Evolutionary conservation across 352 stramenopile genomes (phyloP).

Genomic region (Bremia lactucae): DNA sequence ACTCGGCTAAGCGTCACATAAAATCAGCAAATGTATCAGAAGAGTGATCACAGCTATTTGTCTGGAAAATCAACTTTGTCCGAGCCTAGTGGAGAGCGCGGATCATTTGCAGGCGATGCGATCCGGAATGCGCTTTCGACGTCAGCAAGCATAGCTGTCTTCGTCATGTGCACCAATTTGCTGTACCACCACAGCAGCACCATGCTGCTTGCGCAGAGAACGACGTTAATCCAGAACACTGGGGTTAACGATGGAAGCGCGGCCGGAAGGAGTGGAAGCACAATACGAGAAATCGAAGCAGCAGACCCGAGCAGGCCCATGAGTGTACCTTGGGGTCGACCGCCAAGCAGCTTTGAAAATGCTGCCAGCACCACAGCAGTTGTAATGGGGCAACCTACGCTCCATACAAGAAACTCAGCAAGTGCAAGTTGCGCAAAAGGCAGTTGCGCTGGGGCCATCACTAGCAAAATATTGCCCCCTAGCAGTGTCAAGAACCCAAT

Average conservation of each 20-base stretch:
- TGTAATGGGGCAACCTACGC: slow-evolving; percentile 67
- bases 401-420: slow-evolving; percentile 70
- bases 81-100: slow-evolving; percentile 30
- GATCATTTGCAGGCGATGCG: slow-evolving; percentile 16
- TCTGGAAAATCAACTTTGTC: slow-evolving; percentile 26
- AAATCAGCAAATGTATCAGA: too few relatives aligned
- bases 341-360: slow-evolving; percentile 69
- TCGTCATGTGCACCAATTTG: slow-evolving; percentile 41
- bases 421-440: slow-evolving; percentile 42
- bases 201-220: slow-evolving; percentile 45
- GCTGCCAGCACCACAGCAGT: slow-evolving; percentile 63
- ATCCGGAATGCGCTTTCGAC: slow-evolving; percentile 22
- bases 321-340: slow-evolving; percentile 61
- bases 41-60: too few relatives aligned
- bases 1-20: too few relatives aligned
- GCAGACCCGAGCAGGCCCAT: slow-evolving; percentile 72
- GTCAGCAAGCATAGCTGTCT: slow-evolving; percentile 33
- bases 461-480: slow-evolving; percentile 44
- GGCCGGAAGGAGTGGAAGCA: slow-evolving; percentile 60
- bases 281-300: slow-evolving; percentile 60
- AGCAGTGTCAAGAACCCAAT: slow-evolving; percentile 55
- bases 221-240: slow-evolving; percentile 69
- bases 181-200: slow-evolving; percentile 57
- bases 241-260: slow-evolving; percentile 54
- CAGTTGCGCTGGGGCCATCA: slow-evolving; percentile 28